A percentile compares a stretch with the other conserved stretches of the same genome.
Conservation (phyloP, 768 basidiomycete species). For the Macrocybe gigantea region DNA sequence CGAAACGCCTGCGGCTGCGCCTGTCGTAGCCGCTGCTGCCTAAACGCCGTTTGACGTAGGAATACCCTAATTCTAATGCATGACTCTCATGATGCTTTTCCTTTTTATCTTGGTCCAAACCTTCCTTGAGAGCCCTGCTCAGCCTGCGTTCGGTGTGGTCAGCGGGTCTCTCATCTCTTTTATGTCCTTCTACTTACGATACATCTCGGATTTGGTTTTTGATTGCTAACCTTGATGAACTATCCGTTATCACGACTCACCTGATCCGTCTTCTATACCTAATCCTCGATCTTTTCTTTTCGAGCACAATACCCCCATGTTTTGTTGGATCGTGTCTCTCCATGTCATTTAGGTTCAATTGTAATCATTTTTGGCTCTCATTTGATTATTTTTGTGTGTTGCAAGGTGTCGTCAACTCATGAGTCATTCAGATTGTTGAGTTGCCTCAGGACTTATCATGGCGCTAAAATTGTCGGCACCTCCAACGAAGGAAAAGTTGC, state of each 20-base stretch:
- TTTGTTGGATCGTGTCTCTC: conserved; percentile 53
- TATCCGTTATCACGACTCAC: conserved; percentile 50
- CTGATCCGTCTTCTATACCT: conserved; percentile 57
- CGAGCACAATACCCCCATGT: conserved; percentile 55
- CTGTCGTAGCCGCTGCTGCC: conserved; percentile 77
- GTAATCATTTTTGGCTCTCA: conserved; percentile 42
- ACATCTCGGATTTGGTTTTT: conserved; percentile 59
- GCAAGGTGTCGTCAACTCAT: conserved; percentile 11
- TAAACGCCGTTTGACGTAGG: conserved; percentile 32
- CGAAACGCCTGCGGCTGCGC: conserved; percentile 48
- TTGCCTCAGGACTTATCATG: conserved; percentile 34
- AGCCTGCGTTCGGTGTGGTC: not conserved
- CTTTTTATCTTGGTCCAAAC: conserved; percentile 13
- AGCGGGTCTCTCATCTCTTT: conserved; percentile 9
- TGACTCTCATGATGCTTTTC: conserved; percentile 35
- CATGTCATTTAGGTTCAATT: conserved; percentile 50
- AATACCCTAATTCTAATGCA: conserved; percentile 30
- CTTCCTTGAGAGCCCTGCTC: not conserved
- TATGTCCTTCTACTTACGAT: conserved; percentile 33
- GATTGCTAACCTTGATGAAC: conserved; percentile 42
- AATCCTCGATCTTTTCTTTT: conserved; percentile 60
- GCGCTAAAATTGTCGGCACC: conserved; percentile 48
- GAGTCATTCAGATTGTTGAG: conserved; percentile 15
- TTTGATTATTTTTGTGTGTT: conserved; percentile 3
- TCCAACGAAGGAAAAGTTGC: conserved; percentile 55